Conservation (phyloP, 2,329 filamentous ascomycete genomes). For the Niveomyces coronatus region DNA sequence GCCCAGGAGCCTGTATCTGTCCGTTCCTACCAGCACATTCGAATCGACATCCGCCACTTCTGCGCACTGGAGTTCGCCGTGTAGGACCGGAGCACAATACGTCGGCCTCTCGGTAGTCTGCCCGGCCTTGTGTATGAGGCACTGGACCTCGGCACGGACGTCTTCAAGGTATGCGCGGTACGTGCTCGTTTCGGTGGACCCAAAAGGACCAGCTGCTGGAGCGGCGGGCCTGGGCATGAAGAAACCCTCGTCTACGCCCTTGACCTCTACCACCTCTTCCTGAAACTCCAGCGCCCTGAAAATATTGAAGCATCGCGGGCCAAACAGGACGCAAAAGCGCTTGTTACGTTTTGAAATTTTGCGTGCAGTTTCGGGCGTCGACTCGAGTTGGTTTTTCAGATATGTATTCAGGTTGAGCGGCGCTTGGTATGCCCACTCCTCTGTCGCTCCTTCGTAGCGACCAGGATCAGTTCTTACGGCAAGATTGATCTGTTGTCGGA, state of each 20-base stretch:
- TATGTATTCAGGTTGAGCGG: slow-evolving; percentile 40
- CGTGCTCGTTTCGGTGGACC: slow-evolving; percentile 28
- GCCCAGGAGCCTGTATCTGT: slow-evolving; percentile 27
- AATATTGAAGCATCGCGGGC: slow-evolving; percentile 36
- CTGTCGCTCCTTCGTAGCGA: slow-evolving; percentile 34
- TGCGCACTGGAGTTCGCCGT: slow-evolving; percentile 21
- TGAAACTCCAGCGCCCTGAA: slow-evolving; percentile 40
- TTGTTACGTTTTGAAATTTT: slow-evolving; percentile 48
- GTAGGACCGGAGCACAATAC: slow-evolving; percentile 22
- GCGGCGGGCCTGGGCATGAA: slow-evolving; percentile 25
- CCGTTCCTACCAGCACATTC: slow-evolving; percentile 20
- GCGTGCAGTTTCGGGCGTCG: slow-evolving; percentile 24
- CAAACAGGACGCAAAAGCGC: slow-evolving; percentile 43
- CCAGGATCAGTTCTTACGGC: slow-evolving; percentile 35
- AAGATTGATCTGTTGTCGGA: slow-evolving; percentile 27
- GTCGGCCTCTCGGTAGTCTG: slow-evolving; percentile 20
- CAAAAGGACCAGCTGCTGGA: slow-evolving; percentile 22
- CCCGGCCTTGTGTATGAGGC: slow-evolving; percentile 26
- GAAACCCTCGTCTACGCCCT: slow-evolving; percentile 29
- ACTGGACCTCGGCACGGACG: slow-evolving; percentile 38
- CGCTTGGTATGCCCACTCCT: slow-evolving; percentile 30
- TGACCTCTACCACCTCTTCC: slow-evolving; percentile 27
- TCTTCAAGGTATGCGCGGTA: slow-evolving; percentile 40
- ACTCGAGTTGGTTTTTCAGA: slow-evolving; percentile 37
- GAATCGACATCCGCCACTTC: slow-evolving; percentile 19